Evolutionary conservation across 2,329 filamentous ascomycete species (phyloP), one percentile per base, ranked within the genome.

Genomic region (Fusarium avenaceum): DNA sequence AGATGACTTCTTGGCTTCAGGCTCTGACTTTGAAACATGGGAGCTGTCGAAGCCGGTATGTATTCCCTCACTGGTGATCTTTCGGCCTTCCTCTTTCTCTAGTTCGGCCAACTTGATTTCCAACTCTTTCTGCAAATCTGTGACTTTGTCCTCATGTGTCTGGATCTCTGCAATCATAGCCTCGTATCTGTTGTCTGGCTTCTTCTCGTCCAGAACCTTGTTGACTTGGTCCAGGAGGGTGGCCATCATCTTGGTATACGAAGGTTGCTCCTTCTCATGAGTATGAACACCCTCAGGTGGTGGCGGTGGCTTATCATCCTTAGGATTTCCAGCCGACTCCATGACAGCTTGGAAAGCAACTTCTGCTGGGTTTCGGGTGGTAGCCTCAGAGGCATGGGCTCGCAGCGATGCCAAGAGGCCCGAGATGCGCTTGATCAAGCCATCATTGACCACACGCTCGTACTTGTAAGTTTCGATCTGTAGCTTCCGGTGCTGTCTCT

Each of bases 221-320:
- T 97, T 97, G 42, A 98, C 94, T 79, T 97, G 92, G 75, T 99
- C 96, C 20, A 98, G 87, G 73, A 99, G 80, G n/a, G 90, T 89
- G n/a, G 92, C 92, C 91, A 99, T 94, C 96, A 99, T 99, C 83
- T 96, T 93, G 39, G 93, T 96, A 77, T 97, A 99, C 15, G 90
- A 91, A 1, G 92, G 93, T 72, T 92, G 88, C 75, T 86, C 89
- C 77, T 91, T 87, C 72, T 91, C 89, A 55, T 93, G 85, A 42
- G 86, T 85, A 76, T 96, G 91, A 28, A 97, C 91, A 46, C 92
- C 94, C 69, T 90, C 90, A 3, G 94, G 94, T 24, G 92, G 85
- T 49, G 87, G 85, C 10, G 92, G 90, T 5, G 93, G 92, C 65
- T 88, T 88, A 76, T 93, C 89, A 74, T 96, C 92, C 60, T 90